A percentile compares a stretch with the other conserved stretches of the same genome.
Evolutionary conservation across 306 rosid genomes (phyloP).

Genomic region (Lotus japonicus): DNA sequence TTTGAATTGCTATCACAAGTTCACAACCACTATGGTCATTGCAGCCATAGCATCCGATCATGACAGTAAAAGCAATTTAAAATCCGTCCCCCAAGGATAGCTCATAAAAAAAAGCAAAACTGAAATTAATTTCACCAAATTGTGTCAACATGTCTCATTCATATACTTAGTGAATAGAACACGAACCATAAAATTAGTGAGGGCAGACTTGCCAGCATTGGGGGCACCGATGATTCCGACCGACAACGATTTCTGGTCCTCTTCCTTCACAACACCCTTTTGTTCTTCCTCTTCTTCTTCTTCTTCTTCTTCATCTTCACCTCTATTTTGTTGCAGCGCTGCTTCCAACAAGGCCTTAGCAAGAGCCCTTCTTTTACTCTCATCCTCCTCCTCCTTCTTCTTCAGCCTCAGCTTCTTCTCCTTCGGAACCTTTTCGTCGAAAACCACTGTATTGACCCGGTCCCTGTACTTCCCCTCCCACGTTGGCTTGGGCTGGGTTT

Average conservation of each 20-base stretch:
- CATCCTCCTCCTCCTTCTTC: constrained; percentile 46
- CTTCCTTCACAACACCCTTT: constrained; percentile 47
- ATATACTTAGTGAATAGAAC: too few relatives aligned
- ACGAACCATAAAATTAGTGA: constrained; percentile 79
- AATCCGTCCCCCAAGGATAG: too few relatives aligned
- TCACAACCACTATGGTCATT: too few relatives aligned
- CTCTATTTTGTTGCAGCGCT: constrained; percentile 31
- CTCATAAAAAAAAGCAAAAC: too few relatives aligned
- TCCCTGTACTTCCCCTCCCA: constrained; percentile 65
- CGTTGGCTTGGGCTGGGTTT: constrained; percentile 9
- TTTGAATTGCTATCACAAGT: too few relatives aligned
- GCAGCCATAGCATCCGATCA: too few relatives aligned
- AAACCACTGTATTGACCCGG: constrained; percentile 41
- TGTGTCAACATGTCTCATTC: too few relatives aligned
- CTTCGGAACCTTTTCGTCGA: constrained; percentile 28
- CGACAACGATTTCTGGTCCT: constrained; percentile 75
- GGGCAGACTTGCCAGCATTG: constrained; percentile 90
- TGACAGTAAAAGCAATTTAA: too few relatives aligned
- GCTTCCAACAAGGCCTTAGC: constrained; percentile 78
- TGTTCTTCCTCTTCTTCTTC: constrained; percentile 24
- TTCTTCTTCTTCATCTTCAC: constrained; percentile 9
- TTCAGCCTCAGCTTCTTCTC: constrained; percentile 31
- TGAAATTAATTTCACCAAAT: too few relatives aligned
- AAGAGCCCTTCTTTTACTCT: constrained; percentile 44
- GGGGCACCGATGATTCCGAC: constrained; percentile 96